Base-by-base conservation (phyloP, 768 basidiomycete species). In the Russula vinacea region DNA sequence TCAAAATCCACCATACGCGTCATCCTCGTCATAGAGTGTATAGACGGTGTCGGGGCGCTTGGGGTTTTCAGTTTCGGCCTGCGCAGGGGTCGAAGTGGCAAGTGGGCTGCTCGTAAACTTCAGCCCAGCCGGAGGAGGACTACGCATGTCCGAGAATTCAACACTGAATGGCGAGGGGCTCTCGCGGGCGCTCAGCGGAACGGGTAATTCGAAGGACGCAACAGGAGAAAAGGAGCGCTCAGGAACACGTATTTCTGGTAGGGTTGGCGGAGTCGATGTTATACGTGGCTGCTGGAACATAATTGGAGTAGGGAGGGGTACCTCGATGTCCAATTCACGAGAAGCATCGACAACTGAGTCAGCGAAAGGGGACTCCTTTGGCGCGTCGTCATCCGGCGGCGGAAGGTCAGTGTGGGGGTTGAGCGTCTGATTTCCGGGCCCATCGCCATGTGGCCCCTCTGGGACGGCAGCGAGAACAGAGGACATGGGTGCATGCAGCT, bases 1-100 rank as follows among this genome's bases (percentile, higher is more conserved):
- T 80, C 75, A 89, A 72, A 89, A 82, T 35, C 87, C 88, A 29
- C 81, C 85, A 68, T 90, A 90, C 52, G 84, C 86, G 67, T 90
- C 88, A 33, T 84, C 83, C 39, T 81, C 80, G 67, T 85, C 80
- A 67, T 88, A 89, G 59, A 79, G 42, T 50, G 78, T 80, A 63
- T 78, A 78, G 42, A 83, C 75, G 14, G 84, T 84, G 24, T 76
- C 73, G 14, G 83, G 82, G 56, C 83, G 76, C 71, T 76, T 76
- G 52, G 74, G 71, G 44, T 50, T 4, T 35, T 58, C 56, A 2
- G 50, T 65, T 35, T 58, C 60, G 22, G 56, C 63, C 32, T 57
- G 17, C 16, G 32, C 29, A 0, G 63, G 56, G 13, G 58, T 49
- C 50, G 69, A 55, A 17, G 57, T 59, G 22, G 65, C 67, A 11